Base-by-base conservation (phyloP, 1,139 yeast species). In the Kazachstania sp. region DNA sequence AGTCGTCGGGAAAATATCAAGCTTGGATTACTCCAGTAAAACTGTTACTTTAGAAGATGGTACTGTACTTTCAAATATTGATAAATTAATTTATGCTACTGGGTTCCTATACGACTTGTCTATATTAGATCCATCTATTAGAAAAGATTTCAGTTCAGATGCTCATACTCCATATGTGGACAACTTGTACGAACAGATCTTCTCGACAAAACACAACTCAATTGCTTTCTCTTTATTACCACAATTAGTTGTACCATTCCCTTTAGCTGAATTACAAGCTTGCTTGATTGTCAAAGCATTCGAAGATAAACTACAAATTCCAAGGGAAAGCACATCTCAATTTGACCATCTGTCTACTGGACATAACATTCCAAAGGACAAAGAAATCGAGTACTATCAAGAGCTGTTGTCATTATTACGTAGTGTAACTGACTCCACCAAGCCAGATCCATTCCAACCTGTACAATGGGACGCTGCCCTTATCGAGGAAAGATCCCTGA, bases 211-310 rank as follows among this genome's bases (percentile, higher is more conserved):
- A 39, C 81, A 78, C 55, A 83, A 85, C 2, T 72, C 81, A 2
- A 58, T 82, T 49, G 79, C 77, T 1, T 67, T 80, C 40, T 67
- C 77, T 28, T 76, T 79, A 2, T 64, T 77, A 47, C 75, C 79
- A 12, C 69, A 75, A 50, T 70, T 71, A 51, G 74, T 78, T 15
- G 69, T 81, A 15, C 85, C 86, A 1, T 76, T 81, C 53, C 76
- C 83, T 43, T 59, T 74, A 2, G 71, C 82, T 2, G 86, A 82
- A 57, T 63, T 77, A 12, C 86, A 81, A 56, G 82, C 77, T 1
- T 71, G 77, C 4, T 71, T 77, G 56, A 65, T 79, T 35, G 75
- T 80, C 11, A 71, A 83, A 53, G 72, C 79, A 4, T 79, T 78
- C 69, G 63, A 72, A 3, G 76, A 77, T 1, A 66, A 73, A 36